Evolutionary conservation across 208 protist genomes (phyloP), one percentile per base, ranked within the genome.

Genomic region (Phytomonas francai): DNA sequence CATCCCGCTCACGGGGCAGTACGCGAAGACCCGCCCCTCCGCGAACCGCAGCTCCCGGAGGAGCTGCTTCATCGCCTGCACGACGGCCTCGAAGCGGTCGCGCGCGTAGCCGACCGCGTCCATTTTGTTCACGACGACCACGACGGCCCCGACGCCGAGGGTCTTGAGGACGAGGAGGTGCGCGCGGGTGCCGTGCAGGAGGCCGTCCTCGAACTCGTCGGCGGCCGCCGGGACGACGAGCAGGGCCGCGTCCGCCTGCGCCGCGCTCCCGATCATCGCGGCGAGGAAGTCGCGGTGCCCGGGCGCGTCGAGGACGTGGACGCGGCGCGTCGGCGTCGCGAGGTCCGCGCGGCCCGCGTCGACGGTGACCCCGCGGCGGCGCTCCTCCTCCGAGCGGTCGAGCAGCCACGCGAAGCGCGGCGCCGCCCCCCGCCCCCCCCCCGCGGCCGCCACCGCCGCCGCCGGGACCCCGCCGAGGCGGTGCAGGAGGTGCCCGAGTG

Each of bases 81-180:
- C 74, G 56, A 98, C 95, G 72, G 97, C 86, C 65, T 98, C 81
- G 73, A 95, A 99, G 45, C 94, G 72, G 29, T 96, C 94, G 74
- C 97, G 68, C 9, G 77, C 77, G 88, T 91, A 98, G 30, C 79
- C 69, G 3, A 99, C 97, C 29, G 89, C 87, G 86, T 99, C 98
- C 98, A 99, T 99, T 86, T 99, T 99, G 89, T 99, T 99, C 71
- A 99, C 88, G n/a, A 89, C 91, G 9, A 99, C 94, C 25, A 99
- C 82, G 27, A 99, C 84, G 28, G 85, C 79, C n/a, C 94, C 91
- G 16, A 99, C 90, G 62, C 98, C 97, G n/a, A 98, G 81, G 22
- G 97, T 99, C 71, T 99, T 99, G 36, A 98, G 93, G 5, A 99
- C 82, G 54, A 98, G 69, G 28, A 98, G 89, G 77, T 99, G 98